Base-by-base conservation (phyloP, 2,329 filamentous ascomycete genomes). In the Scedosporium minutisporum region DNA sequence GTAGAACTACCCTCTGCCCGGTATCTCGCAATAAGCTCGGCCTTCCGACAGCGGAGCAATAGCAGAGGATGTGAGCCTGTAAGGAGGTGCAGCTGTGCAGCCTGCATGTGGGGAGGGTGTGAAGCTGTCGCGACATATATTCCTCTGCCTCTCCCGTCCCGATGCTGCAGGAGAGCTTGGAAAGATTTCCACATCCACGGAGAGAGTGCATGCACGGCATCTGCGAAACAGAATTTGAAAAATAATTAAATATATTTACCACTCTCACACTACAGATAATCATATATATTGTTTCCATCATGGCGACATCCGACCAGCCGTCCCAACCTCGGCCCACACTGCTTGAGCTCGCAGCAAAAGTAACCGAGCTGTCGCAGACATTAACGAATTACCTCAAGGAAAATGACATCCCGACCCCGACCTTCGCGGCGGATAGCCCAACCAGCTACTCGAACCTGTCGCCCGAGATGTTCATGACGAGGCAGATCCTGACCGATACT, bases 401-500 rank as follows among this genome's bases (percentile, higher is more conserved):
- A 16, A 76, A 78, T 60, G 76, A 77, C 23, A 71, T 80, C 27
- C 70, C 73, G 3, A 68, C 74, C 14, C 75, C 78, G 1, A 77
- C 74, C 1, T 75, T 81, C 23, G 73, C 73, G 9, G 74, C 74
- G 2, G 74, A 80, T 65, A 79, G 78, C 65, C 74, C 76, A 0
- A 70, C 70, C 2, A 76, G 69, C 65, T 79, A 80, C 63, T 69
- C 70, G 7, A 73, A 73, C n/a, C 66, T 80, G 33, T 73, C 76
- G 0, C 69, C 71, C 1, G 77, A 79, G 42, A 71, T 73, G 18
- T 81, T 80, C 66, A 70, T 78, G 64, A 70, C 72, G 25, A 74
- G 76, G 16, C 78, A 80, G 66, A 66, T 70, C 48, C 72, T 82
- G 4, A 67, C 77, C 10, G 79, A 82, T 67, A 70, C 74, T 3